Evolutionary conservation across 1,284 basidiomycete genomes (phyloP), one percentile per base, ranked within the genome.

Genomic region (Trichosporon ovoides): DNA sequence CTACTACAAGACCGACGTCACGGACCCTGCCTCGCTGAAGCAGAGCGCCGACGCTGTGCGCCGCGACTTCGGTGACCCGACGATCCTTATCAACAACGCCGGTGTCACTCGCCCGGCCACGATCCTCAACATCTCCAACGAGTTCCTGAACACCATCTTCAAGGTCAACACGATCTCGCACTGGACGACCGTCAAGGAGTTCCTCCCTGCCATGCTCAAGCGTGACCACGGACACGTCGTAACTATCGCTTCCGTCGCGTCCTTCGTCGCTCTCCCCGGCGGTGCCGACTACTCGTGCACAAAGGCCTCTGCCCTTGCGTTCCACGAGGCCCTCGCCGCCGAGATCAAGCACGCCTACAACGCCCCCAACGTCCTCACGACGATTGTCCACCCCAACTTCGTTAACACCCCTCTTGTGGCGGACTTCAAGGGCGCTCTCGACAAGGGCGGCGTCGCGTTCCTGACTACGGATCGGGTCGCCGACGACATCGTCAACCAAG

Each of bases 71-170:
- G 59, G 59, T 35, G 33, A 53, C 19, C 46, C 52, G 19, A 38
- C 46, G 1, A 61, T 61, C 36, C 55, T 61, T n/a, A 43, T 61
- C 46, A 61, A 61, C 56, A 61, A 61, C 22, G 59, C 59, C 24
- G 59, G 59, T 38, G 52, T 61, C 24, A 51, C 56, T 2, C 35
- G 52, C 46, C 48, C 48, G 19, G 18, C n/a, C 11, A n/a, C 55
- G 13, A 57, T 61, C 22, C 56, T 61, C 48, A 56, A 61, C 48
- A 48, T 46, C 12, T 48, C 52, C 31, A 16, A 53, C 19, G 46
- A 57, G n/a, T 38, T 34, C 35, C 52, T 61, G 40, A 38, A 55
- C 20, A 54, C 46, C 22, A 50, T 57, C 49, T 54, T 61, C 40
- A 52, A 51, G 12, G 59, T 61, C 46, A 61, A 61, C 56, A 49